phyloP scores from a whole-genome alignment of 495 filamentous ascomycete species.

The Parmelia sp. region DNA sequence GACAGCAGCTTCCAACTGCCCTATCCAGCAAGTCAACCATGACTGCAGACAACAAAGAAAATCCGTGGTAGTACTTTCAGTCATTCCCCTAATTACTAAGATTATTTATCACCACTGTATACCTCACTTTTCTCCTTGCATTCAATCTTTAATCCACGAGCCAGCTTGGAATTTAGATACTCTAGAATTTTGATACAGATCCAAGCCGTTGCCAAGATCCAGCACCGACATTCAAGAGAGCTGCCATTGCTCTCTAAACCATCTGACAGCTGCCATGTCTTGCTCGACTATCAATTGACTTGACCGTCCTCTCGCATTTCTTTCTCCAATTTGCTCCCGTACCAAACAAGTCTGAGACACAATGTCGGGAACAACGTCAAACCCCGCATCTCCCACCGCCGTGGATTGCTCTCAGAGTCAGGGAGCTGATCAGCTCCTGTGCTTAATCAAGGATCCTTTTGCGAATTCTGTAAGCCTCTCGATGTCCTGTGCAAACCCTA shows the following conservation, averaged over 20 bases:
- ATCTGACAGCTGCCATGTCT: slow-evolving; percentile 9
- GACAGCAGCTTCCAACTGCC: too few species aligned
- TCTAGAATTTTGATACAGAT: background rate
- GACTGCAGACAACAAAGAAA: too few species aligned
- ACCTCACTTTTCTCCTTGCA: too few species aligned
- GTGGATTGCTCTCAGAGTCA: background rate
- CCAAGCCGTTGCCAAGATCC: slow-evolving; percentile 7
- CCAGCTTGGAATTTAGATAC: too few species aligned
- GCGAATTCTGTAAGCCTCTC: slow-evolving; percentile 36
- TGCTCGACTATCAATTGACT: background rate
- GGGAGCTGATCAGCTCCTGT: slow-evolving; percentile 38
- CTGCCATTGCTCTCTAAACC: background rate
- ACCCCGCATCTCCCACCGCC: too few species aligned
- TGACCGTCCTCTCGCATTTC: background rate
- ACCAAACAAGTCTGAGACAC: background rate
- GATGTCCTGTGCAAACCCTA: background rate
- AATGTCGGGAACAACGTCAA: background rate
- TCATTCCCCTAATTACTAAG: background rate
- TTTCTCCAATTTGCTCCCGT: background rate
- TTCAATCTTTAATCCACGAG: too few species aligned
- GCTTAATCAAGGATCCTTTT: slow-evolving; percentile 46
- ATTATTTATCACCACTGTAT: too few species aligned
- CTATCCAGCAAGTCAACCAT: too few species aligned
- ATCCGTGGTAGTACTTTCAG: too few species aligned
- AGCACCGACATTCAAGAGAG: background rate